phyloP scores from a whole-genome alignment of 139 green algal genomes.

The Closterium sp. region DNA sequence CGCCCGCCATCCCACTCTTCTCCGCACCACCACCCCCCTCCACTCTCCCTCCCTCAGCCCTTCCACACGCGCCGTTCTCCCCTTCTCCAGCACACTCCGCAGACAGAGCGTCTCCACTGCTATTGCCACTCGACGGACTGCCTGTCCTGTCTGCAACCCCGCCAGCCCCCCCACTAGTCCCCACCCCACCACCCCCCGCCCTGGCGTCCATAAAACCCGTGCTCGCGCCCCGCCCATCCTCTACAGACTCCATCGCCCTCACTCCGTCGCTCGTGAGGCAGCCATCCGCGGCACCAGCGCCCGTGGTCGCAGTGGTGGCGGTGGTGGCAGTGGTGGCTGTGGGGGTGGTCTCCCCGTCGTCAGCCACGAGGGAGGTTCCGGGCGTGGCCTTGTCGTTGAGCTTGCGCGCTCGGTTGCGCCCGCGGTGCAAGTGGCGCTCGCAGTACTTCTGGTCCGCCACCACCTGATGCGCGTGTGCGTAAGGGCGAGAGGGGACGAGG shows the following conservation, averaged over 20 bases:
- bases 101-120: not conserved
- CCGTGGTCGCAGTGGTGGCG: not conserved
- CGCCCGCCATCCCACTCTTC: not conserved
- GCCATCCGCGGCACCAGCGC: not conserved
- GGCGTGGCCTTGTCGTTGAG: constrained; percentile 7
- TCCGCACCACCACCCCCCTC: not conserved
- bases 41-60: not conserved
- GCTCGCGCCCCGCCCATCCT: not conserved
- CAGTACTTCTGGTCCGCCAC: constrained; percentile 51
- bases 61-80: not conserved
- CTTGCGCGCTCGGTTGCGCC: constrained; percentile 26
- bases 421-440: constrained; percentile 44
- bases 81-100: not conserved
- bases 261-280: not conserved
- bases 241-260: not conserved
- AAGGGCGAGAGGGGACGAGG: no score
- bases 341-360: not conserved
- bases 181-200: not conserved
- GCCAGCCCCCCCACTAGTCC: not conserved
- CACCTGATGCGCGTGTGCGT: not conserved
- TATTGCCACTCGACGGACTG: not conserved
- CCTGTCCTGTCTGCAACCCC: not conserved
- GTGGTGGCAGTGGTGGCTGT: not conserved
- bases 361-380: constrained; percentile 5
- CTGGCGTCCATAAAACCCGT: no score